phyloP scores from a whole-genome alignment of 805 yeast species.

The Dipodascopsis uninucleata region DNA sequence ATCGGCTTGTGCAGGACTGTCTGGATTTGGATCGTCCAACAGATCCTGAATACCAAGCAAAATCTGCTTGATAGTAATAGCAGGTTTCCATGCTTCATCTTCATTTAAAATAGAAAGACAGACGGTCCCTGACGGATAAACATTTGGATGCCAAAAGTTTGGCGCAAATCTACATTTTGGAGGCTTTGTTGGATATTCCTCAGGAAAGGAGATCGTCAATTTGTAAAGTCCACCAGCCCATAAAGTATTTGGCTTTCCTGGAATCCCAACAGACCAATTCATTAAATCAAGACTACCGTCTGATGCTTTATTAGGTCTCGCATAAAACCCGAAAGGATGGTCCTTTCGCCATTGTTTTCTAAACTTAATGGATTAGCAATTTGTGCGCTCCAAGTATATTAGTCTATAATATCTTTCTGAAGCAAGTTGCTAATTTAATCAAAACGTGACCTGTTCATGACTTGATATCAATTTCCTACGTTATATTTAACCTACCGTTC shows the following conservation, averaged over 20 bases:
- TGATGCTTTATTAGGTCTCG: slow-evolving; percentile 74
- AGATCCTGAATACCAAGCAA: slow-evolving; percentile 90
- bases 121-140: slow-evolving; percentile 95
- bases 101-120: slow-evolving; percentile 91
- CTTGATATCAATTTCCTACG: not conserved
- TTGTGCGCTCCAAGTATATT: slow-evolving; percentile 1
- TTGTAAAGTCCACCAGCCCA: slow-evolving; percentile 95
- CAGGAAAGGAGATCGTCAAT: slow-evolving; percentile 74
- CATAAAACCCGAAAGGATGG: slow-evolving; percentile 96
- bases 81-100: slow-evolving; percentile 97
- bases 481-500: slow-evolving; percentile 52
- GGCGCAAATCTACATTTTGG: slow-evolving; percentile 89
- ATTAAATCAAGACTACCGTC: slow-evolving; percentile 85
- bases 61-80: slow-evolving; percentile 79
- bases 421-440: too few relatives aligned
- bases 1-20: slow-evolving; percentile 95
- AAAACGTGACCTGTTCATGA: not conserved
- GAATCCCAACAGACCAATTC: slow-evolving; percentile 92
- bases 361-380: too few relatives aligned
- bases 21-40: slow-evolving; percentile 84
- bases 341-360: slow-evolving; percentile 98
- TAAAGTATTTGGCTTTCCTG: slow-evolving; percentile 80
- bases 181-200: slow-evolving; percentile 92
- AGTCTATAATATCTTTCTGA: too few relatives aligned
- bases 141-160: slow-evolving; percentile 93